Base-by-base conservation (phyloP, 345 rosid species). In the Murraya paniculata region DNA sequence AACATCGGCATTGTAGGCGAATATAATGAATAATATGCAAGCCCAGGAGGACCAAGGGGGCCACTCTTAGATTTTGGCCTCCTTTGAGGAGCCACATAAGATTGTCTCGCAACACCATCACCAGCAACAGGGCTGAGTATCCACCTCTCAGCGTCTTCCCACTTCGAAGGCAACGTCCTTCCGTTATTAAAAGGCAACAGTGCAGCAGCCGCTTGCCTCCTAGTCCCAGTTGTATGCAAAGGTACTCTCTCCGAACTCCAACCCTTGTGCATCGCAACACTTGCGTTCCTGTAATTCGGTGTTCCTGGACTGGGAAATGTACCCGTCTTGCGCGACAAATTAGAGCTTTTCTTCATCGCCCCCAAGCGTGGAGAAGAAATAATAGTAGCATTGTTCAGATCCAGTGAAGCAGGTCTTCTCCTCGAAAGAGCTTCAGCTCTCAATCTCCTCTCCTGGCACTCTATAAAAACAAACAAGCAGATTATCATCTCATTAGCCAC, bases 101-200 rank as follows among this genome's bases (percentile, higher is more conserved):
- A 89, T 65, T 88, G 87, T 48, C 88, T 90, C 1, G 77, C 73
- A 10, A 66, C 84, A 79, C 89, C 85, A 77, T 92, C 98, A 27
- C 90, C 91, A 7, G 92, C 85, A 75, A 93, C 88, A 24, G 99
- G 99, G 87, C 99, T 96, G 59, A 89, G 81, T 77, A 96, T 96
- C 99, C 99, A 96, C 85, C 99, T 88, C 92, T 96, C 99, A 5
- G 99, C 99, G 80, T 96, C 99, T 86, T 96, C 99, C 99, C 99
- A 96, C 61, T 96, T 96, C 0, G 98, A 96, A 50, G 99, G 99
- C 84, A 96, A 84, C 16, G 95, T 87, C 85, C 90, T 89, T 59
- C 97, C 97, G 72, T 90, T 92, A 82, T 87, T 90, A 31, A 84
- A 81, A 69, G 97, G 93, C 79, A 89, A 82, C 61, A 91, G 72